Evolutionary conservation across 495 filamentous ascomycete species (phyloP).

Genomic region (Daldinia childiae): DNA sequence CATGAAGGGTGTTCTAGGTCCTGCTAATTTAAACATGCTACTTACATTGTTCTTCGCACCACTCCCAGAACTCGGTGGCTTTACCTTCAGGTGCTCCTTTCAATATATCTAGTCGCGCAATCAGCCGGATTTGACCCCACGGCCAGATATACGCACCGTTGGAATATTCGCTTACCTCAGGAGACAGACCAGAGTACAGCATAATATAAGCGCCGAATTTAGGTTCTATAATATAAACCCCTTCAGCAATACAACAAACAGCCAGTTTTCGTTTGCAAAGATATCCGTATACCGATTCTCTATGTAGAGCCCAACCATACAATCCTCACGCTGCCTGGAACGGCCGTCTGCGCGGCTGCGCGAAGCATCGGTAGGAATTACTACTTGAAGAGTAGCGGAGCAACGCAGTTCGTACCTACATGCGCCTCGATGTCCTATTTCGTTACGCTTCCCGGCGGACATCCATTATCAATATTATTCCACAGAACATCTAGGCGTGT

Average conservation of each 20-base stretch:
- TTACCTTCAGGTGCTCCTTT: background rate
- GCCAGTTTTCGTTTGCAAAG: too few species aligned
- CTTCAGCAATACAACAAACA: too few species aligned
- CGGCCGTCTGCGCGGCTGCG: constrained; percentile 5
- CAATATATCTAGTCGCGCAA: background rate
- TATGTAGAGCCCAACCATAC: constrained; percentile 36
- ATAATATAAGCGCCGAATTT: too few species aligned
- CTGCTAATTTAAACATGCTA: background rate
- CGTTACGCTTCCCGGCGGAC: constrained; percentile 35
- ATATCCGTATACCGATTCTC: too few species aligned
- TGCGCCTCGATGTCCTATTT: constrained; percentile 48
- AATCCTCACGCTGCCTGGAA: constrained; percentile 1
- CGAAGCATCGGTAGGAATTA: constrained; percentile 54
- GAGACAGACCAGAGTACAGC: background rate
- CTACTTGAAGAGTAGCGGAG: constrained; percentile 49
- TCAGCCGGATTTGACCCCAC: background rate
- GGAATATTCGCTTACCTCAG: background rate
- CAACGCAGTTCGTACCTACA: constrained; percentile 48
- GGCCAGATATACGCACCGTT: background rate
- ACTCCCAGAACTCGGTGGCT: background rate
- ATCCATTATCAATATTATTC: constrained; percentile 63
- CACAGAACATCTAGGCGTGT: constrained; percentile 60
- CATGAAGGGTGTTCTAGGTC: too few species aligned
- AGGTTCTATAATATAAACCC: too few species aligned
- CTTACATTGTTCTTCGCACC: background rate